Percentiles rank a stretch among this genome's conserved stretches.
phyloP scores from a whole-genome alignment of 306 rosid species.

The Sindora glabra region DNA sequence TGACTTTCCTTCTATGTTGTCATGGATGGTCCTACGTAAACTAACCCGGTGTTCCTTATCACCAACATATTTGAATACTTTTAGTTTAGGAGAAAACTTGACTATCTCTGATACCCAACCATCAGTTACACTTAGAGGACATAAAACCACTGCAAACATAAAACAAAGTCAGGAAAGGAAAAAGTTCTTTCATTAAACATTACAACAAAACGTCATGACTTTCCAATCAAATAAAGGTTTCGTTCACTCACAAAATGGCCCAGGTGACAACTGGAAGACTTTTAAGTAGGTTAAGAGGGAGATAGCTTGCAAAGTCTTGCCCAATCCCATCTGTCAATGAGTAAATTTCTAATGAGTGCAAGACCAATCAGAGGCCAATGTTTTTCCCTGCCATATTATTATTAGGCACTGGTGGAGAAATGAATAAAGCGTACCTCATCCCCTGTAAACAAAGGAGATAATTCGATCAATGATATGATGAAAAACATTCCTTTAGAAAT shows the following conservation, averaged over 20 bases:
- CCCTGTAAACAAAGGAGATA: slow-evolving; percentile 56
- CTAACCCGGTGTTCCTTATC: slow-evolving; percentile 61
- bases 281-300: slow-evolving; percentile 79
- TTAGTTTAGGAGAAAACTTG: slow-evolving; percentile 63
- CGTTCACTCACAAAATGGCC: slow-evolving; percentile 81
- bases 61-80: slow-evolving; percentile 69
- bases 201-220: neutral
- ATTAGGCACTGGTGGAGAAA: slow-evolving; percentile 5
- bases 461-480: slow-evolving; percentile 17
- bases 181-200: slow-evolving; percentile 1
- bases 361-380: slow-evolving; percentile 15
- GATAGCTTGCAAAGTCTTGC: slow-evolving; percentile 94
- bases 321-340: slow-evolving; percentile 84
- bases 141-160: slow-evolving; percentile 63
- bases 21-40: slow-evolving; percentile 44
- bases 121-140: slow-evolving; percentile 92
- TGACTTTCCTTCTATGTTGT: slow-evolving; percentile 37
- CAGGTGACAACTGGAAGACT: slow-evolving; percentile 38
- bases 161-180: slow-evolving; percentile 4
- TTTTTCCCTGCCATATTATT: slow-evolving; percentile 13
- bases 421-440: slow-evolving; percentile 71
- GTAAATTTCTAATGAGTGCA: slow-evolving; percentile 1
- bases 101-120: slow-evolving; percentile 80
- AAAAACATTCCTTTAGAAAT: neutral
- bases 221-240: slow-evolving; percentile 16